Evolutionary conservation across 2,329 filamentous ascomycete genomes (phyloP).

Genomic region (Sphaerulina populicola): DNA sequence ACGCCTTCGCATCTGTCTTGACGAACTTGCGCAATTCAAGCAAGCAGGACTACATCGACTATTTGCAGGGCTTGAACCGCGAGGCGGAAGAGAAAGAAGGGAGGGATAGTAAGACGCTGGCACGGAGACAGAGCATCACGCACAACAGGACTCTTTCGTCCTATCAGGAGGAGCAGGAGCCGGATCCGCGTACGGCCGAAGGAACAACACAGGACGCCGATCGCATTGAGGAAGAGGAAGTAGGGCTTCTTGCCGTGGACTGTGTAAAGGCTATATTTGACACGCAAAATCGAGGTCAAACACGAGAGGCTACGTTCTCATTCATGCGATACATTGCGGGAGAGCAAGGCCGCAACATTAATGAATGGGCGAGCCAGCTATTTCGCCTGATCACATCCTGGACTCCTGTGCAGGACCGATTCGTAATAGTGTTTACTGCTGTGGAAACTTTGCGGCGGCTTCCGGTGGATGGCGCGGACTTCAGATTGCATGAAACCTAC

Average conservation of each 20-base stretch:
- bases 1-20: slow-evolving; percentile 75
- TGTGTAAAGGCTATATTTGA: slow-evolving; percentile 81
- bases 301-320: slow-evolving; percentile 64
- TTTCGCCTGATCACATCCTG: slow-evolving; percentile 73
- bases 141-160: slow-evolving; percentile 61
- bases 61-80: slow-evolving; percentile 58
- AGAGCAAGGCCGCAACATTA: slow-evolving; percentile 21
- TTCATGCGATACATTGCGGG: slow-evolving; percentile 62
- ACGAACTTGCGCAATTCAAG: slow-evolving; percentile 75
- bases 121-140: slow-evolving; percentile 67
- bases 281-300: slow-evolving; percentile 71
- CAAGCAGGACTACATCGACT: slow-evolving; percentile 56
- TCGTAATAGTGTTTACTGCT: slow-evolving; percentile 74
- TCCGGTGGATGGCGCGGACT: slow-evolving; percentile 53
- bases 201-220: slow-evolving; percentile 81
- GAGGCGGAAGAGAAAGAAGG: slow-evolving; percentile 55
- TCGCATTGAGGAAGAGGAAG: slow-evolving; percentile 80
- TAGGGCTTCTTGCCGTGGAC: slow-evolving; percentile 72
- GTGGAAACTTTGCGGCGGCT: slow-evolving; percentile 67
- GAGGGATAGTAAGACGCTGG: slow-evolving; percentile 54
- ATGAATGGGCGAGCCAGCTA: slow-evolving; percentile 70
- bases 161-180: slow-evolving; percentile 49
- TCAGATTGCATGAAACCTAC: slow-evolving; percentile 66
- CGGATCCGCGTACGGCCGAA: slow-evolving; percentile 58
- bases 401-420: slow-evolving; percentile 90